phyloP scores from a whole-genome alignment of 805 yeast genomes.

The Candida koratica region DNA sequence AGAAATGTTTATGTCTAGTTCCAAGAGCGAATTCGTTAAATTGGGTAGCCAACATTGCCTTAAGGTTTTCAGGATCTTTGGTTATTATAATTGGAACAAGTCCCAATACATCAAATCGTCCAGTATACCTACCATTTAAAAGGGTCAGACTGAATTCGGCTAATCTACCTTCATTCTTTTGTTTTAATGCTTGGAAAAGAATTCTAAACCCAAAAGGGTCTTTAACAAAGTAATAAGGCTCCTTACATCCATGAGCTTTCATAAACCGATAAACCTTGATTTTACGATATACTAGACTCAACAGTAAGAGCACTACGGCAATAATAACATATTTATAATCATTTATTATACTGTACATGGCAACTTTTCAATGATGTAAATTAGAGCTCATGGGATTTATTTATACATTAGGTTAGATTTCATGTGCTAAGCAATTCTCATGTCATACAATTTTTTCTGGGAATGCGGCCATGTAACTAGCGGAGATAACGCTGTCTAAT shows the following conservation, averaged over 20 bases:
- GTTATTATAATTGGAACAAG: conserved; percentile 26
- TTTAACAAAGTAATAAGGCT: conserved; percentile 10
- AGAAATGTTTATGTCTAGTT: conserved; percentile 27
- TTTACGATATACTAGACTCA: not conserved
- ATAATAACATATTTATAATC: conserved; percentile 5
- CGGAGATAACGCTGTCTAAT: too few relatives aligned
- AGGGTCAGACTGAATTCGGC: conserved; percentile 19
- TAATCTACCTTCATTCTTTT: conserved; percentile 21
- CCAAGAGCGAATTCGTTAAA: conserved; percentile 35
- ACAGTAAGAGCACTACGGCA: conserved; percentile 6
- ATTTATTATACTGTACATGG: too few relatives aligned
- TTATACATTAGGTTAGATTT: too few relatives aligned
- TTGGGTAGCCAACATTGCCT: conserved; percentile 37
- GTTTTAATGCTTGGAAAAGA: conserved; percentile 12
- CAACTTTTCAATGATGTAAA: too few relatives aligned
- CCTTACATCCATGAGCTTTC: conserved; percentile 19
- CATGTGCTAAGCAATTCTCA: too few relatives aligned
- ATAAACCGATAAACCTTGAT: conserved; percentile 11
- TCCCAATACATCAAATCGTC: conserved; percentile 16
- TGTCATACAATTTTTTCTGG: too few relatives aligned
- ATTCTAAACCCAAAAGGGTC: conserved; percentile 10
- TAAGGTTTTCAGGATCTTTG: conserved; percentile 34
- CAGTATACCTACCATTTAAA: conserved; percentile 11
- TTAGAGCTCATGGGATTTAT: too few relatives aligned
- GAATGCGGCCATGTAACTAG: too few relatives aligned